Percentiles rank a stretch among this genome's conserved stretches.
Conservation (phyloP, 2,329 filamentous ascomycete genomes). For the Colletotrichum plurivorum region DNA sequence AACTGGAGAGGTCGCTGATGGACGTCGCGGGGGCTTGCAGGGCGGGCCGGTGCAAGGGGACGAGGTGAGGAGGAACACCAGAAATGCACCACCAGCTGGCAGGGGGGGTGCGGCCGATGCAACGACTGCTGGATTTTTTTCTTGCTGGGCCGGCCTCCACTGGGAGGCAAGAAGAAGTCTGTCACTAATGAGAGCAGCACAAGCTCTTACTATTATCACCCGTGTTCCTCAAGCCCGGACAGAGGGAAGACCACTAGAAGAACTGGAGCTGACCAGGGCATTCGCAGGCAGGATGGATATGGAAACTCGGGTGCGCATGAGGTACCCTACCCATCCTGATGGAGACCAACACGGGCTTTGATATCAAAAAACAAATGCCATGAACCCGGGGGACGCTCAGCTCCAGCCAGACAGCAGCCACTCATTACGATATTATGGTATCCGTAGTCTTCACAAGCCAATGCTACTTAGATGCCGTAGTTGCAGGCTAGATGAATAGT, state of each 20-base stretch:
- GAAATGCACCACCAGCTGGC: constrained; percentile 20
- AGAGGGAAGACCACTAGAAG: not conserved
- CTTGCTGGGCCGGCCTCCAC: constrained; percentile 17
- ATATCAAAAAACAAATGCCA: constrained; percentile 1
- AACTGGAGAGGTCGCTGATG: constrained; percentile 36
- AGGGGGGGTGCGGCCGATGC: constrained; percentile 20
- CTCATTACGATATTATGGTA: no score
- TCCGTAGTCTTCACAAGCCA: constrained; percentile 14
- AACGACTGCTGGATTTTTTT: constrained; percentile 24
- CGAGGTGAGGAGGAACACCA: not conserved
- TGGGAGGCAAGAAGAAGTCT: constrained; percentile 20
- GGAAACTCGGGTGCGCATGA: no score
- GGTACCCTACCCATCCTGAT: not conserved
- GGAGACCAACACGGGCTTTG: constrained; percentile 19
- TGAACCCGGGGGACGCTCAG: not conserved
- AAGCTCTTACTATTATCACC: not conserved
- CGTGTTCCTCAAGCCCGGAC: constrained; percentile 2
- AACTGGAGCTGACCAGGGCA: constrained; percentile 4
- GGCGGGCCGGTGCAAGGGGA: constrained; percentile 34
- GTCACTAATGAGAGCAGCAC: not conserved
- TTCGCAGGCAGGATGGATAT: no score
- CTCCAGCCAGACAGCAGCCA: no score
- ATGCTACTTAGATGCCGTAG: not conserved
- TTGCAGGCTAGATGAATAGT: not conserved
- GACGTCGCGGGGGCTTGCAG: constrained; percentile 34